Evolutionary conservation across 768 basidiomycete genomes (phyloP), one percentile per base, ranked within the genome.

Genomic region (Daedaleopsis nitida): DNA sequence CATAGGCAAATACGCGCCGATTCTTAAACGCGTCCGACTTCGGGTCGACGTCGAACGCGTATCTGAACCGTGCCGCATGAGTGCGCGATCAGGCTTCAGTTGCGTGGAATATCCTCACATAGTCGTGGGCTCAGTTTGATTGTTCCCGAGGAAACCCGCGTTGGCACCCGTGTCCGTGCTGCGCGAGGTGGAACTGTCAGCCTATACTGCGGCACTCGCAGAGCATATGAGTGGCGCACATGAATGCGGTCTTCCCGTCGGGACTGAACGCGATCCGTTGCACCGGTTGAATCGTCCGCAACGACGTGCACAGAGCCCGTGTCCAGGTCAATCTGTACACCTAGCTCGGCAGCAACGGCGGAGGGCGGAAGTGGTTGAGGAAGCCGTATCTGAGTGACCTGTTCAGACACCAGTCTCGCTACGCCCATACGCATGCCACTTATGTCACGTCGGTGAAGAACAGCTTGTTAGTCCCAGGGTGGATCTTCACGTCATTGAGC

Each of bases 401-500:
- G 21, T 19, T 23, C 23, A 43, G 37, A 21, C 12, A 14, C 42
- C 13, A 42, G 8, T 6, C 21, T 13, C 21, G 8, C 45, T 38
- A 27, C 66, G 27, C 37, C 44, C 19, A 10, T 12, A 21, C 24
- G 16, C 19, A 32, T 19, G 4, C 24, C 42, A 48, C 84, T 48
- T 75, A 91, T 83, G 78, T 76, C 16, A 79, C 78, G 67, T 94
- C 91, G 0, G 91, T 92, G 74, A 93, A 91, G 75, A 88, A 91
- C 1, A 92, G 65, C 42, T 83, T 83, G 39, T 85, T 85, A 62
- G 81, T 87, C 5, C 73, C 72, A 1, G 88, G 89, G 55, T 91
- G 86, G 3, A 91, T 76, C 66, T 89, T 91, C 60, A 88, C 78
- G 64, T 94, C 91, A 70, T 92, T 91, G 52, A 93, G 71, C 1